Conservation (phyloP, 345 rosid genomes). For the Eucalyptus urophylla region DNA sequence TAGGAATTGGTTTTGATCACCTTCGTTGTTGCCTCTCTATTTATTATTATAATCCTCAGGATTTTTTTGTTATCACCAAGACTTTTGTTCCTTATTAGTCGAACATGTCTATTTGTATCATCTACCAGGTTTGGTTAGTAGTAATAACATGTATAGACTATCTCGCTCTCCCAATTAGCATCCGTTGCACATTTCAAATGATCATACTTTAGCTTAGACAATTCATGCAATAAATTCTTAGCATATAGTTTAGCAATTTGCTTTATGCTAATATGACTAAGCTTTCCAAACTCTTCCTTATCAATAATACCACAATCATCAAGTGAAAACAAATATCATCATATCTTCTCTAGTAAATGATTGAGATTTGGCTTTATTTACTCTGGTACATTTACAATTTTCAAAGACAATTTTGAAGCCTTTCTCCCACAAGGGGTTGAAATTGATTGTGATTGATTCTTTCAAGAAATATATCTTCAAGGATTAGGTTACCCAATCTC, state of each 20-base stretch:
- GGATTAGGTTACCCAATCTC: background rate
- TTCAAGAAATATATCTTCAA: background rate
- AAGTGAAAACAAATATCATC: background rate
- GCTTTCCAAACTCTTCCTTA: background rate
- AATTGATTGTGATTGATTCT: background rate
- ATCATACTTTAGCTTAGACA: background rate
- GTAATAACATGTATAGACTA: background rate
- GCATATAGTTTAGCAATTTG: too few species aligned
- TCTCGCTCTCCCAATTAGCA: background rate
- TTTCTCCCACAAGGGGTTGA: background rate
- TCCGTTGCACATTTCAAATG: background rate
- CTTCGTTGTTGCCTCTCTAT: background rate
- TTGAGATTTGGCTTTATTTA: too few species aligned
- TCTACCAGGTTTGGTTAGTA: background rate
- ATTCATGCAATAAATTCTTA: background rate
- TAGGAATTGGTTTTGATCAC: background rate
- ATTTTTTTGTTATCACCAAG: background rate
- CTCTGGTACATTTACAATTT: background rate
- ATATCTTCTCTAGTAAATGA: background rate
- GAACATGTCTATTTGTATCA: background rate
- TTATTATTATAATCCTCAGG: too few species aligned
- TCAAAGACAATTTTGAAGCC: background rate
- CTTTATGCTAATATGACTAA: background rate
- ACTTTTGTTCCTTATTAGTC: background rate
- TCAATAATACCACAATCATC: background rate